Evolutionary conservation across 495 filamentous ascomycete genomes (phyloP).

Genomic region (Podospora conica): DNA sequence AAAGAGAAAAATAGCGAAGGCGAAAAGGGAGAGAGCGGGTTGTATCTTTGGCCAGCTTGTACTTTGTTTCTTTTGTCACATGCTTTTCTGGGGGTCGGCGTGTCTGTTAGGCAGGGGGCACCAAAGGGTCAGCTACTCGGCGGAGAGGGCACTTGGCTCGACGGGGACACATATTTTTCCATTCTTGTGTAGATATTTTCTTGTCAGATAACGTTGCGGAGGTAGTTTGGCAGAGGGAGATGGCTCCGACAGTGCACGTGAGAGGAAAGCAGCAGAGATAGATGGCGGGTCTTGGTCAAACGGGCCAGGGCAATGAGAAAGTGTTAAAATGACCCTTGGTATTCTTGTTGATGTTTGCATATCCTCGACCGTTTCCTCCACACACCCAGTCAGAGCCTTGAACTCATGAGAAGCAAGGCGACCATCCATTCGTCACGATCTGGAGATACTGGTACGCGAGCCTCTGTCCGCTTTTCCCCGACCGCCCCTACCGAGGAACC

Average conservation of each 20-base stretch:
- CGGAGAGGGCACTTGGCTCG: neutral
- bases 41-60: neutral
- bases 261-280: neutral
- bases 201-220: neutral
- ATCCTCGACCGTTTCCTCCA: neutral
- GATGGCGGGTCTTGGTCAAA: neutral
- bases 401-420: neutral
- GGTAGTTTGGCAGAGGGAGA: neutral
- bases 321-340: neutral
- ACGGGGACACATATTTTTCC: neutral
- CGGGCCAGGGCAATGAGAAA: neutral
- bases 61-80: neutral
- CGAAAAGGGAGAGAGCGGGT: neutral
- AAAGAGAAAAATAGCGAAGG: neutral
- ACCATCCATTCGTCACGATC: too few relatives aligned
- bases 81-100: neutral
- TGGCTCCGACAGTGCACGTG: neutral
- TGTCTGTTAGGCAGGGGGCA: neutral
- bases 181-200: neutral
- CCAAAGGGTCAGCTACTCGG: too few relatives aligned
- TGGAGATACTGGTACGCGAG: neutral
- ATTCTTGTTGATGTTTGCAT: neutral
- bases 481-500: too few relatives aligned
- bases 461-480: neutral
- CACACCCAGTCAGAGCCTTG: neutral